Base-by-base conservation (phyloP, 257 asterid species). In the Primulina huaijiensis region DNA sequence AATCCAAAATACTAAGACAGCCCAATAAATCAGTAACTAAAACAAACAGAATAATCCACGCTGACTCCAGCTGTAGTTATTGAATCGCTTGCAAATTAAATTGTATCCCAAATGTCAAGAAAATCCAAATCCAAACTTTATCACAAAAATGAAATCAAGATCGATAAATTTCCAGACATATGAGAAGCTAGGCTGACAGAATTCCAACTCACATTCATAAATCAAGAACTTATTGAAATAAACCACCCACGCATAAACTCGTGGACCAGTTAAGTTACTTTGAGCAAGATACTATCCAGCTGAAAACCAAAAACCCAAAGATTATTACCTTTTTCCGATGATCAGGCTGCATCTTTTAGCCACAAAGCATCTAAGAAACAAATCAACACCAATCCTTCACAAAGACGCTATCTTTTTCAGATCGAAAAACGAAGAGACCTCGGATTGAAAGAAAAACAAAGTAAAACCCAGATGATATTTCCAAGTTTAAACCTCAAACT, bases 301-400 rank as follows among this genome's bases (percentile, higher is more conserved):
- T 33, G 34, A 20, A 50, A 67, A 53, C 14, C 0, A 62, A 37
- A 67, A 60, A 8, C 1, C 63, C 46, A 50, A 57, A 60, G 64
- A 17, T 20, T 3, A 29, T 20, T 78, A 88, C 96, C 89, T 90
- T 88, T 80, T 88, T 90, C 17, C 96, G 82, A 76, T 88, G 95
- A 88, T 86, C 96, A 80, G 84, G 69, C 75, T 84, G 96, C 96
- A 89, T 89, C 66, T 81, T 81, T 85, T 80, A 77, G 75, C 82
- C 75, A 71, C 72, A 65, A 73, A 79, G 85, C 89, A 89, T 82
- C 85, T 79, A 85, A 72, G 43, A 35, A 74, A 70, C 75, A 64
- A 79, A 68, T 61, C 60, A 30, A 61, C 8, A 59, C 56, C 59
- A 70, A 64, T 69, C 40, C 62, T 63, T 37, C 38, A 55, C 78